These are phyloP conservation scores for Tympanopsis confertula DNA, from an alignment of 2,329 filamentous ascomycete species.

Conservation along the genomic window DNA sequence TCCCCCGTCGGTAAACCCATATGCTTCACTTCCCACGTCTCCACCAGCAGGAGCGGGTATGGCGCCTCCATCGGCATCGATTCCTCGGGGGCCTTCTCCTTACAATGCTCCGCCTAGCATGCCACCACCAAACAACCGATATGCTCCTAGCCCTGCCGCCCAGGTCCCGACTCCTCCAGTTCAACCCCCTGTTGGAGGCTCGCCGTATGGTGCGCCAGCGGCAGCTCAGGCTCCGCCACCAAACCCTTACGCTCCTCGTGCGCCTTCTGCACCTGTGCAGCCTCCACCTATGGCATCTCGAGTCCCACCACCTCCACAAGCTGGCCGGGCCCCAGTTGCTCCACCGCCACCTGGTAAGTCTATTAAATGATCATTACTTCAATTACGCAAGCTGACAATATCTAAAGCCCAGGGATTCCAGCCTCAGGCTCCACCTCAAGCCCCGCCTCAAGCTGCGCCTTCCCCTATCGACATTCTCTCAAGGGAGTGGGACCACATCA, in stretches of 20 bases:
- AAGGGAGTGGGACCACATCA: too few species aligned
- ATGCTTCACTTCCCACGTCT: conserved; percentile 15
- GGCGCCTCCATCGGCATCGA: not conserved
- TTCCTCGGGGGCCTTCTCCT: not conserved
- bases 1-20: conserved; percentile 13
- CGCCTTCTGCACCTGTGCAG: conserved; percentile 16
- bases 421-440: too few species aligned
- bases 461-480: too few species aligned
- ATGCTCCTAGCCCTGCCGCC: conserved; percentile 7
- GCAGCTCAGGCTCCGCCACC: conserved; percentile 15
- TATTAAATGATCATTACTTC: too few species aligned
- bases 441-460: too few species aligned
- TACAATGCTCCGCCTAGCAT: conserved; percentile 6
- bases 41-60: not conserved
- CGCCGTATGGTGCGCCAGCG: conserved; percentile 21
- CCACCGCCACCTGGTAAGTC: too few species aligned
- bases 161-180: not conserved
- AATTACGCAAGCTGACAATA: too few species aligned
- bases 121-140: conserved; percentile 8
- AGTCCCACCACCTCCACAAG: too few species aligned
- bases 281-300: conserved; percentile 15
- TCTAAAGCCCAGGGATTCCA: too few species aligned
- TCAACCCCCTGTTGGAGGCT: not conserved
- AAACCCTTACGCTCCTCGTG: conserved; percentile 38
- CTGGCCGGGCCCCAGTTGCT: too few species aligned